Conservation (phyloP, 176 grass and related monocot species). For the Raddia distichophylla region DNA sequence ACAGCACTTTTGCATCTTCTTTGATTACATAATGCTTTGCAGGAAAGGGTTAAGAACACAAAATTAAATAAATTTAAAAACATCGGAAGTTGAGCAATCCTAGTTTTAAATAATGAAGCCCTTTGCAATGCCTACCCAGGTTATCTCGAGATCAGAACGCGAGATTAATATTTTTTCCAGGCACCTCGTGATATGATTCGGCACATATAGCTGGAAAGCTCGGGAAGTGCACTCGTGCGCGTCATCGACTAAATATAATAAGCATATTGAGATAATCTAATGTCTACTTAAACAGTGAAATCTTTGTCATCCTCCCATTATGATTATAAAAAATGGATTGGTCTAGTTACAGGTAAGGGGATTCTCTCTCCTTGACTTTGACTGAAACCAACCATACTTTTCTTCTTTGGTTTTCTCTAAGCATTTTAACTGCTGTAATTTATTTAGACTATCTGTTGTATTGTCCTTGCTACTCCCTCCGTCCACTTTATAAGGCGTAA, state of each 20-base stretch:
- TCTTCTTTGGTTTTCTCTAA: constrained; percentile 35
- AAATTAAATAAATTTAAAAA: constrained; percentile 38
- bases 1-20: constrained; percentile 37
- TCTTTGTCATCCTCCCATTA: constrained; percentile 77
- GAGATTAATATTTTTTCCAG: constrained; percentile 50
- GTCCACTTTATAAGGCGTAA: too few species aligned
- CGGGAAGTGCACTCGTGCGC: constrained; percentile 91
- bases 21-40: constrained; percentile 45
- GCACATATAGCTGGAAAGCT: constrained; percentile 80
- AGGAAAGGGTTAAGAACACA: constrained; percentile 44
- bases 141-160: constrained; percentile 63
- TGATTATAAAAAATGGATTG: constrained; percentile 56
- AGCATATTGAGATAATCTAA: constrained; percentile 44
- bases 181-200: constrained; percentile 70
- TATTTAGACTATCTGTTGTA: constrained; percentile 24
- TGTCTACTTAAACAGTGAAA: constrained; percentile 73
- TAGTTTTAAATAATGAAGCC: constrained; percentile 51
- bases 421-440: constrained; percentile 40
- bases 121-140: constrained; percentile 38
- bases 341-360: constrained; percentile 46
- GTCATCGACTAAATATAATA: constrained; percentile 69
- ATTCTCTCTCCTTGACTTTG: constrained; percentile 66
- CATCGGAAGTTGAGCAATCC: constrained; percentile 52
- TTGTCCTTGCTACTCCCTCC: neutral
- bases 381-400: constrained; percentile 44